A percentile compares a stretch with the other conserved stretches of the same genome.
Evolutionary conservation across 2,329 filamentous ascomycete genomes (phyloP).

Genomic region (Curvularia eragrostidis): DNA sequence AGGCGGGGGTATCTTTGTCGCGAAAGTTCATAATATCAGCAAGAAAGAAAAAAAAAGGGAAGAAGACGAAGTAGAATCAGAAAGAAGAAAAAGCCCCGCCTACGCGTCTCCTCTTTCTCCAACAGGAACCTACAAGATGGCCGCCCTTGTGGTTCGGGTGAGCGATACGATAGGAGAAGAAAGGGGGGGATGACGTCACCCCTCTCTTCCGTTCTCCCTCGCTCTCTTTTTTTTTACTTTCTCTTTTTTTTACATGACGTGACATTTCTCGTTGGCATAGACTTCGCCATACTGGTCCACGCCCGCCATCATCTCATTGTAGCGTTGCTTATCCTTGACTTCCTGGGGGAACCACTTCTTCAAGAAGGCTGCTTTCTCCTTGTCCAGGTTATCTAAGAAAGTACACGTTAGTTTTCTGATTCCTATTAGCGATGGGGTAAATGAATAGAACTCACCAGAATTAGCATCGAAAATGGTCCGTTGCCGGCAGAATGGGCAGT

Average conservation of each 20-base stretch:
- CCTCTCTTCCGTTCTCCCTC: background rate
- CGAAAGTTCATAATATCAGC: background rate
- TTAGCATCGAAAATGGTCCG: slow-evolving; percentile 75
- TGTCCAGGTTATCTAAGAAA: slow-evolving; percentile 71
- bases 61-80: background rate
- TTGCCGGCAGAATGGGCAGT: slow-evolving; percentile 78
- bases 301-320: slow-evolving; percentile 78
- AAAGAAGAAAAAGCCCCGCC: background rate
- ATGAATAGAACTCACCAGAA: slow-evolving; percentile 57
- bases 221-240: background rate
- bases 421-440: too few species aligned
- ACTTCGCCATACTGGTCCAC: slow-evolving; percentile 73
- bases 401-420: background rate
- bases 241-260: slow-evolving; percentile 59
- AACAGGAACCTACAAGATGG: too few species aligned
- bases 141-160: too few species aligned
- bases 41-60: background rate
- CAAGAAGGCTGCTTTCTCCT: slow-evolving; percentile 70
- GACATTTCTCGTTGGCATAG: slow-evolving; percentile 65
- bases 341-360: slow-evolving; percentile 81
- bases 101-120: background rate
- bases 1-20: background rate
- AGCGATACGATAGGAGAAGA: too few species aligned
- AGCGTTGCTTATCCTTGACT: slow-evolving; percentile 62
- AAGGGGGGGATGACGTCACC: background rate